phyloP scores from a whole-genome alignment of 75 land plant genomes.

The Pinus tabuliformis region DNA sequence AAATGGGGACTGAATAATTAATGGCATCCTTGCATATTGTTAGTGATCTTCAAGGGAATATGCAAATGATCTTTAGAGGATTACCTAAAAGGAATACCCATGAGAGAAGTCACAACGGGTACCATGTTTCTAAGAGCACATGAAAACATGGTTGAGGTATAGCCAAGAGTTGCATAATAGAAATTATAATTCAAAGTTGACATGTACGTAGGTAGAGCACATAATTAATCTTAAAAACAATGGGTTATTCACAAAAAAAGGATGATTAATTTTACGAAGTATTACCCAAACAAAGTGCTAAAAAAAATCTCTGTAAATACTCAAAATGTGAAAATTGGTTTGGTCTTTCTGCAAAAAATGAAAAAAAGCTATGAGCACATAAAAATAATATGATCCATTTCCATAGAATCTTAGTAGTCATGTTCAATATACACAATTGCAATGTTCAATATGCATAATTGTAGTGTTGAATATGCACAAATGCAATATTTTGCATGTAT shows the following conservation, averaged over 20 bases:
- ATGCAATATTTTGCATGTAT: too few species aligned
- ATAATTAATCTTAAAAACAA: too few species aligned
- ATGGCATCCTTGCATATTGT: too few species aligned
- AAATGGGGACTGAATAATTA: too few species aligned
- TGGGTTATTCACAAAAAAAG: not conserved
- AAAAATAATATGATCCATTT: not conserved
- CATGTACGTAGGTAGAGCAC: constrained; percentile 20
- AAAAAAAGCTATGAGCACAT: not conserved
- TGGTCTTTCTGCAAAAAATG: constrained; percentile 9
- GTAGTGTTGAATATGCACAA: too few species aligned
- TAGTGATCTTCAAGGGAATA: too few species aligned
- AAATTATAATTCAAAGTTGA: constrained; percentile 37
- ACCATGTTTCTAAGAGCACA: constrained; percentile 61
- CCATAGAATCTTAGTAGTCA: not conserved
- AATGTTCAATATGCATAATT: too few species aligned
- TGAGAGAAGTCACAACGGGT: constrained; percentile 62
- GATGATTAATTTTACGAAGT: not conserved
- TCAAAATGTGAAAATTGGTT: constrained; percentile 10
- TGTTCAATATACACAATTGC: not conserved
- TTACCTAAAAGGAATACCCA: constrained; percentile 68
- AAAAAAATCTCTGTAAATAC: constrained; percentile 14
- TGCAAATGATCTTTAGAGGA: not conserved
- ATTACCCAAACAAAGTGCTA: constrained; percentile 20
- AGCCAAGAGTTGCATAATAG: constrained; percentile 39
- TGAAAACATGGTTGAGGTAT: constrained; percentile 71